Percentiles rank a stretch among this genome's conserved stretches.
phyloP scores from a whole-genome alignment of 1,284 basidiomycete species.

The Ustilago xerochloae region DNA sequence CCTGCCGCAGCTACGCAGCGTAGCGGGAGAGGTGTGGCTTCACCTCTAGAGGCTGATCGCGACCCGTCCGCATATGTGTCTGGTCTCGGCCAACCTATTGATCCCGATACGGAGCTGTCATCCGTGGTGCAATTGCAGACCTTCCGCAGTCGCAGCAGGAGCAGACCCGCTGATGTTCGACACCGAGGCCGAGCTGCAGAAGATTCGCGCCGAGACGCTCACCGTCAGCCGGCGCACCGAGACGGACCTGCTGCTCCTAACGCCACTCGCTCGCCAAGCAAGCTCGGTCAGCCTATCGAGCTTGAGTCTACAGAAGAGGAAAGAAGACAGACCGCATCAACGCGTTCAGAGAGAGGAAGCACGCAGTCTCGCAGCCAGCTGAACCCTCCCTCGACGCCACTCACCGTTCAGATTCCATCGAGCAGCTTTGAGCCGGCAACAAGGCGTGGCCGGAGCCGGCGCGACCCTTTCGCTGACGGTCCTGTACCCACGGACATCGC shows the following conservation, averaged over 20 bases:
- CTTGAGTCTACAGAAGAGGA: slow-evolving; percentile 19
- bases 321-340: not conserved
- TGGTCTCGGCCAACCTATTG: slow-evolving; percentile 62
- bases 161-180: slow-evolving; percentile 24
- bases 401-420: slow-evolving; percentile 15
- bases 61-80: slow-evolving; percentile 61
- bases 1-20: not conserved
- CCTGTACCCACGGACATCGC: slow-evolving; percentile 33
- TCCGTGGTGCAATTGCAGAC: slow-evolving; percentile 65
- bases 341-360: not conserved
- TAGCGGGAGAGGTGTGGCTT: slow-evolving; percentile 42
- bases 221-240: not conserved
- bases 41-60: slow-evolving; percentile 40
- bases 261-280: slow-evolving; percentile 9
- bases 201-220: not conserved
- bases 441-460: not conserved
- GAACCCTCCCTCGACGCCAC: not conserved
- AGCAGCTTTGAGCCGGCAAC: not conserved
- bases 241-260: not conserved
- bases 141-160: slow-evolving; percentile 60
- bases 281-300: slow-evolving; percentile 23
- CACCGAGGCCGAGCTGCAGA: slow-evolving; percentile 5
- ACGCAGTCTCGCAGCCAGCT: not conserved
- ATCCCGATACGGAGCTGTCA: slow-evolving; percentile 62
- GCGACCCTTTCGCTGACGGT: slow-evolving; percentile 16